These are phyloP conservation scores for Aspergillus sp. DNA, from an alignment of 2,329 filamentous ascomycete genomes.

Conservation along the genomic window DNA sequence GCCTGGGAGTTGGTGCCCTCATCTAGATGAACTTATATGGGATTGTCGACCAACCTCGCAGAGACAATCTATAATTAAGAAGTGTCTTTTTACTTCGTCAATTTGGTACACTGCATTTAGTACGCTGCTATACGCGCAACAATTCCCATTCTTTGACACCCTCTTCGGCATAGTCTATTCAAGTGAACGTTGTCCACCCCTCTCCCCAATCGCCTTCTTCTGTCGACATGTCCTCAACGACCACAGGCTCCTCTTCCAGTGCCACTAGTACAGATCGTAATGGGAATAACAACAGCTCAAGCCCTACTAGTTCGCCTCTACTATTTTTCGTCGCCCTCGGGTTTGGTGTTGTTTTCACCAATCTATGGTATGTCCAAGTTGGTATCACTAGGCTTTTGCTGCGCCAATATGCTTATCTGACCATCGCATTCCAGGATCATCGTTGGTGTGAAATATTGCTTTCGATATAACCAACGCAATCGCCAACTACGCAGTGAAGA, in stretches of 20 bases:
- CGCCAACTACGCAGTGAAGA: conserved; percentile 74
- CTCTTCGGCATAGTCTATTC: not conserved
- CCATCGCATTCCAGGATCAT: conserved; percentile 75
- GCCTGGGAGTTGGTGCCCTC: conserved; percentile 8
- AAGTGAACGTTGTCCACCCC: not conserved
- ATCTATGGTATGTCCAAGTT: conserved; percentile 77
- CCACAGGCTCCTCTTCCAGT: conserved; percentile 28
- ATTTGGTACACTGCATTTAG: not conserved
- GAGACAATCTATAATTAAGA: not conserved
- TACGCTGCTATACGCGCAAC: not conserved
- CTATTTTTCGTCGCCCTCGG: conserved; percentile 94
- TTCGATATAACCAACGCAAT: conserved; percentile 94
- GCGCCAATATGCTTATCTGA: conserved; percentile 4
- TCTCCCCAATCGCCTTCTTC: not conserved
- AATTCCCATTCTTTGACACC: not conserved
- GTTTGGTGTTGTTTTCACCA: conserved; percentile 98
- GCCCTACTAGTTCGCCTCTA: conserved; percentile 70
- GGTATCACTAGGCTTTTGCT: not conserved
- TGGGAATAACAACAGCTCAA: conserved; percentile 39
- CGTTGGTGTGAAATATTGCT: conserved; percentile 98
- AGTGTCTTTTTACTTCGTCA: not conserved
- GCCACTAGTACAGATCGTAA: conserved; percentile 30
- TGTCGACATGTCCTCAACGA: conserved; percentile 31
- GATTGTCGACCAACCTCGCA: conserved; percentile 4
- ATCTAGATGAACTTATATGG: conserved; percentile 16